Percentiles rank a stretch among this genome's conserved stretches.
Conservation (phyloP, 805 yeast species). For the Saccharomycopsis capsularis region DNA sequence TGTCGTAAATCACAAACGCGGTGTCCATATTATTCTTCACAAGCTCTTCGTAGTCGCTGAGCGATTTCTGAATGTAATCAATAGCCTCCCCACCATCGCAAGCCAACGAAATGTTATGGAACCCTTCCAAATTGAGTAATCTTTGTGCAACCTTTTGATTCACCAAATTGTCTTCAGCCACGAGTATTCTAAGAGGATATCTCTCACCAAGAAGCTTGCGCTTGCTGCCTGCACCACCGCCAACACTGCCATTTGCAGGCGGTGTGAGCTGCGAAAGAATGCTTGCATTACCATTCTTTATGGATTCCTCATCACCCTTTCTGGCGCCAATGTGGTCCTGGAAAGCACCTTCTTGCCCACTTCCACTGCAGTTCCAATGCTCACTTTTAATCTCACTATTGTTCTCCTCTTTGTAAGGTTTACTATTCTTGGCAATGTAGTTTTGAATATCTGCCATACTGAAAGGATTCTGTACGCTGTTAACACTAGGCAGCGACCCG, state of each 20-base stretch:
- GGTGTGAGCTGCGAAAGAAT: background rate
- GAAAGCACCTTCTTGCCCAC: background rate
- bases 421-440: background rate
- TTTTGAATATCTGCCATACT: background rate
- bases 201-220: constrained; percentile 11
- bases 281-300: background rate
- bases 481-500: constrained; percentile 8
- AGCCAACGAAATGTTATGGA: constrained; percentile 64
- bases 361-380: background rate
- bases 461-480: constrained; percentile 12
- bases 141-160: constrained; percentile 91
- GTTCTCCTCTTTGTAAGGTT: background rate
- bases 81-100: constrained; percentile 90
- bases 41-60: constrained; percentile 35
- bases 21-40: constrained; percentile 9
- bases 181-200: constrained; percentile 45
- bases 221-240: background rate
- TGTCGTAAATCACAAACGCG: constrained; percentile 33
- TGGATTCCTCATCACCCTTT: background rate
- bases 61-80: constrained; percentile 44
- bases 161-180: constrained; percentile 91
- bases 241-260: background rate
- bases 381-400: background rate
- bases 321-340: background rate
- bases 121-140: constrained; percentile 82